Conservation (phyloP, 2,329 filamentous ascomycete genomes). For the Emericellopsis cladophorae region DNA sequence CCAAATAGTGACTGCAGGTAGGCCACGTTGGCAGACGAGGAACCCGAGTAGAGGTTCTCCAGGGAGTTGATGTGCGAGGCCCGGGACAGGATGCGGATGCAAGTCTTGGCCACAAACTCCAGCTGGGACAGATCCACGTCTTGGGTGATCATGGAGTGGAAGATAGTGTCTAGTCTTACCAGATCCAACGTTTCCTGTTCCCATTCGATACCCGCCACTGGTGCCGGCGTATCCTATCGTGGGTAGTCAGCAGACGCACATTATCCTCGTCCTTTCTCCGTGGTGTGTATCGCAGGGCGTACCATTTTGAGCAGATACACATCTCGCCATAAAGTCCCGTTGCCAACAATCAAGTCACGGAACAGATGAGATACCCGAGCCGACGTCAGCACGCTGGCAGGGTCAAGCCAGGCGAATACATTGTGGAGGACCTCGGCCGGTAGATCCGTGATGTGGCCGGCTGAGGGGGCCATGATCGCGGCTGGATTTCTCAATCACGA, state of each 20-base stretch:
- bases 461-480: no score
- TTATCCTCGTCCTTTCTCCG: background rate
- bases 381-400: conserved; percentile 40
- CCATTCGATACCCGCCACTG: conserved; percentile 25
- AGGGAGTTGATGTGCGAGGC: conserved; percentile 21
- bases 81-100: conserved; percentile 31
- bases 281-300: conserved; percentile 7
- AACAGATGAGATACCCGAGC: conserved; percentile 39
- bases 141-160: conserved; percentile 6
- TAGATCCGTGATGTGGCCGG: conserved; percentile 15
- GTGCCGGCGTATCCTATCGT: conserved; percentile 16
- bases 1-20: conserved; percentile 31
- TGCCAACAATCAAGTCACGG: conserved; percentile 39
- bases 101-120: conserved; percentile 31
- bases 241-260: background rate
- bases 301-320: conserved; percentile 49
- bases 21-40: conserved; percentile 31
- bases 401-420: conserved; percentile 43
- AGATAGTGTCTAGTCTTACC: conserved; percentile 30
- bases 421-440: conserved; percentile 52
- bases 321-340: conserved; percentile 46
- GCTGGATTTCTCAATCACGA: no score
- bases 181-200: conserved; percentile 28
- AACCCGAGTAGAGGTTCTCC: no score
- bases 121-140: conserved; percentile 4